Conservation (phyloP, 2,329 filamentous ascomycete genomes). For the Triangularia verruculosa region DNA sequence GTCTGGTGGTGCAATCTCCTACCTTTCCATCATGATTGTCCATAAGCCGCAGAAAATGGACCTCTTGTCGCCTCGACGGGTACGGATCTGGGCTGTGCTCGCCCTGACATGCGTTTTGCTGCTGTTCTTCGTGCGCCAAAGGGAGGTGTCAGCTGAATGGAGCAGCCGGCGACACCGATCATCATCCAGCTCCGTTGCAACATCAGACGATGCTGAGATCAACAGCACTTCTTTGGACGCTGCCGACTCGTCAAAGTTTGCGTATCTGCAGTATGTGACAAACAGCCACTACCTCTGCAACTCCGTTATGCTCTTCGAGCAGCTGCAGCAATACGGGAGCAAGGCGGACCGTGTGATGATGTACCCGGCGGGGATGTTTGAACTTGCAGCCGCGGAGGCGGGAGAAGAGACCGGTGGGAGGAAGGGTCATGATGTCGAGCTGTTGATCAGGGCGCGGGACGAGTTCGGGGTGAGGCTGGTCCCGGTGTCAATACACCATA, state of each 20-base stretch:
- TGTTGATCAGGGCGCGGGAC: slow-evolving; percentile 19
- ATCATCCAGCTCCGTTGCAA: neutral
- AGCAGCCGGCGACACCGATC: neutral
- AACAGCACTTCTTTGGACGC: too few species aligned
- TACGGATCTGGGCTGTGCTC: neutral
- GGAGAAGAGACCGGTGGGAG: neutral
- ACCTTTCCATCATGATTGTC: neutral
- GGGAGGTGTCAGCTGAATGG: neutral
- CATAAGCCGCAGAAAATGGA: neutral
- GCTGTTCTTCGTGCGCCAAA: neutral
- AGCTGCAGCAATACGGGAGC: slow-evolving; percentile 14
- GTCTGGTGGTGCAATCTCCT: neutral
- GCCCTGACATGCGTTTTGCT: neutral
- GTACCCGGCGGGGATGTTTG: slow-evolving; percentile 16
- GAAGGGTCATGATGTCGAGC: slow-evolving; percentile 3
- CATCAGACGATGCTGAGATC: neutral
- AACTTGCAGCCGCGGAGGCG: neutral
- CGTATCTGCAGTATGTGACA: slow-evolving; percentile 19
- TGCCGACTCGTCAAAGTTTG: slow-evolving; percentile 13
- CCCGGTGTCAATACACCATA: slow-evolving; percentile 14
- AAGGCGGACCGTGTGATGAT: slow-evolving; percentile 16
- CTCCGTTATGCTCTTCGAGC: slow-evolving; percentile 16
- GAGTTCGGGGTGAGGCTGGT: slow-evolving; percentile 16
- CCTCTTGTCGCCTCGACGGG: neutral
- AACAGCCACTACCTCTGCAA: slow-evolving; percentile 20